These are phyloP conservation scores for Aureobasidium sp. DNA, from an alignment of 2,329 filamentous ascomycete genomes.

Conservation along the genomic window DNA sequence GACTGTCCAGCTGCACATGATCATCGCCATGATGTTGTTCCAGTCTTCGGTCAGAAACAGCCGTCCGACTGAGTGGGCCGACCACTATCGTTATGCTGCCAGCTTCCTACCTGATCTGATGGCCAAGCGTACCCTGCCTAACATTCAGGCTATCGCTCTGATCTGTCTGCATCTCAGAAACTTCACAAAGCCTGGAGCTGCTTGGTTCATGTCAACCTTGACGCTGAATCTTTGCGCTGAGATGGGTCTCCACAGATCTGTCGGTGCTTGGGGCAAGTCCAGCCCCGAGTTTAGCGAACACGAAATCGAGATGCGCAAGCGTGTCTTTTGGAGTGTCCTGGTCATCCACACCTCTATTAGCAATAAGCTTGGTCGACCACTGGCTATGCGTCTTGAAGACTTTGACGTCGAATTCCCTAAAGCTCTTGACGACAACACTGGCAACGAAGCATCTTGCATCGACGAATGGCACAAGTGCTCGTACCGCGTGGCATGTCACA, in stretches of 20 bases:
- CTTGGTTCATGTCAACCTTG: slow-evolving; percentile 57
- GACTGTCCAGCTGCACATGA: slow-evolving; percentile 65
- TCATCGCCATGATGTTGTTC: slow-evolving; percentile 69
- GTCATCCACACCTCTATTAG: slow-evolving; percentile 59
- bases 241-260: slow-evolving; percentile 65
- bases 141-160: slow-evolving; percentile 65
- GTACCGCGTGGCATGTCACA: slow-evolving; percentile 58
- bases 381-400: slow-evolving; percentile 64
- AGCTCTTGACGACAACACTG: slow-evolving; percentile 60
- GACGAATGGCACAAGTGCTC: slow-evolving; percentile 48
- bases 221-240: slow-evolving; percentile 64
- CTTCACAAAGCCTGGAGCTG: slow-evolving; percentile 71
- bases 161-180: slow-evolving; percentile 64
- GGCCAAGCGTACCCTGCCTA: slow-evolving; percentile 52
- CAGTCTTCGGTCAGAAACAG: slow-evolving; percentile 66
- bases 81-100: slow-evolving; percentile 69
- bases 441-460: slow-evolving; percentile 45
- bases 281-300: slow-evolving; percentile 45
- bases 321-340: slow-evolving; percentile 67
- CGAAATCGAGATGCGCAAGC: slow-evolving; percentile 67
- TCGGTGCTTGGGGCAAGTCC: slow-evolving; percentile 46
- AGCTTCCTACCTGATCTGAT: slow-evolving; percentile 60
- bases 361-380: slow-evolving; percentile 68
- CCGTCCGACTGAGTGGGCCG: slow-evolving; percentile 59
- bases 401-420: slow-evolving; percentile 73